phyloP scores from a whole-genome alignment of 192 early-diverging fungal species.

The Gigaspora rosea region DNA sequence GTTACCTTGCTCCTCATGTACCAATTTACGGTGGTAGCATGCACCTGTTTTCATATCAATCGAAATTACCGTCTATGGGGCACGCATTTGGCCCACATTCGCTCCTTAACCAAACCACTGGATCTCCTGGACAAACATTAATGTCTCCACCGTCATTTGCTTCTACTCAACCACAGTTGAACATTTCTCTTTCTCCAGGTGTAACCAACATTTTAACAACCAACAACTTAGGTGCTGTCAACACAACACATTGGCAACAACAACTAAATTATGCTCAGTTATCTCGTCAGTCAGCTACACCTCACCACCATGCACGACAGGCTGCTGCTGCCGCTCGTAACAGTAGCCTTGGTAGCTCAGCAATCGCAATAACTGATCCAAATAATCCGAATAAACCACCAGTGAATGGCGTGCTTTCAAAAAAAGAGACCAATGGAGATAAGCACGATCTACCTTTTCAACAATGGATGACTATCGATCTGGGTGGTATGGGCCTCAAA shows the following conservation, averaged over 20 bases:
- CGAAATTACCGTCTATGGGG: background rate
- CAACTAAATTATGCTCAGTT: conserved; percentile 72
- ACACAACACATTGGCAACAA: conserved; percentile 63
- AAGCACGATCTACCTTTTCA: conserved; percentile 39
- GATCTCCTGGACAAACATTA: conserved; percentile 20
- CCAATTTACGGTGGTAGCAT: conserved; percentile 12
- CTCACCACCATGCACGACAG: conserved; percentile 89
- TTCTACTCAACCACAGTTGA: background rate
- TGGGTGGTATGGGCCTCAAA: conserved; percentile 94
- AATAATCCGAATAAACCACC: conserved; percentile 54
- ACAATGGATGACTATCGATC: conserved; percentile 85
- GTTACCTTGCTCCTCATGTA: conserved; percentile 9
- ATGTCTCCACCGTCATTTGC: background rate
- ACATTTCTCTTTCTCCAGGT: background rate
- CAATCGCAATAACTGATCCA: conserved; percentile 57
- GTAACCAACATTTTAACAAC: background rate
- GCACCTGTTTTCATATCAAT: conserved; percentile 1
- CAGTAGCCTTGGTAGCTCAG: conserved; percentile 47
- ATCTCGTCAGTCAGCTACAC: conserved; percentile 75
- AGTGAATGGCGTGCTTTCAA: conserved; percentile 46
- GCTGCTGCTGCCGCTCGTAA: conserved; percentile 79
- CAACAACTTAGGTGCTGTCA: background rate
- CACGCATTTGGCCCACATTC: conserved; percentile 9
- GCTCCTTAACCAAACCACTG: conserved; percentile 19
- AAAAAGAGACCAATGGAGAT: conserved; percentile 43